Percentiles rank a stretch among this genome's conserved stretches.
These are phyloP conservation scores for Xylaria venustula DNA, from an alignment of 495 filamentous ascomycete species.

Conservation along the genomic window DNA sequence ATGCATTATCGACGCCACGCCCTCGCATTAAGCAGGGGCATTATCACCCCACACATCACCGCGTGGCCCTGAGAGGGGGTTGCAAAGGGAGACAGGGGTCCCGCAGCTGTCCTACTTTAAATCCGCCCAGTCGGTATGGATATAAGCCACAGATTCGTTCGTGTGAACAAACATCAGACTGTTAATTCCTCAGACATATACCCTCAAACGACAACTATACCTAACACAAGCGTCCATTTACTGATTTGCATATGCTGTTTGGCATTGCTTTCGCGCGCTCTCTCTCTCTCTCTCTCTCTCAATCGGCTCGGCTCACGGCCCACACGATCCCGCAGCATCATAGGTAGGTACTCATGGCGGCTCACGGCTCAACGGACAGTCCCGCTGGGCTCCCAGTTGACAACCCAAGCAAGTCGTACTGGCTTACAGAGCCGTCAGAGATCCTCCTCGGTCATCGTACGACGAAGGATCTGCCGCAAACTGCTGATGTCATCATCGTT, in stretches of 20 bases:
- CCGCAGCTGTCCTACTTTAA: neutral
- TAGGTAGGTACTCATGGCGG: neutral
- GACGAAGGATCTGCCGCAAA: conserved; percentile 57
- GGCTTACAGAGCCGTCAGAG: conserved; percentile 60
- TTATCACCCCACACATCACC: neutral
- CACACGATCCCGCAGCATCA: neutral
- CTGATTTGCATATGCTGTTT: neutral
- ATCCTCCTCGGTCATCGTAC: conserved; percentile 60
- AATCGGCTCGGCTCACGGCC: neutral
- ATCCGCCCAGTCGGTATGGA: neutral
- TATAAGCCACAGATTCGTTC: neutral
- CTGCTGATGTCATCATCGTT: conserved; percentile 66
- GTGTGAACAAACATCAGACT: neutral
- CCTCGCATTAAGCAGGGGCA: neutral
- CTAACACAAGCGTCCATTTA: neutral
- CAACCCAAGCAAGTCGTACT: conserved; percentile 66
- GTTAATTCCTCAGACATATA: neutral
- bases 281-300: neutral
- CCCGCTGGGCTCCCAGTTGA: conserved; percentile 46
- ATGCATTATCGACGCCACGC: neutral
- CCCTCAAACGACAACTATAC: neutral
- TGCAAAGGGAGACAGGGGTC: too few species aligned
- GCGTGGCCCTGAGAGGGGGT: neutral
- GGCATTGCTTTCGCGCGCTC: neutral
- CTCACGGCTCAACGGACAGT: neutral